Percentiles rank a stretch among this genome's conserved stretches.
phyloP scores from a whole-genome alignment of 2,329 filamentous ascomycete genomes.

The Colletotrichum gigasporum region DNA sequence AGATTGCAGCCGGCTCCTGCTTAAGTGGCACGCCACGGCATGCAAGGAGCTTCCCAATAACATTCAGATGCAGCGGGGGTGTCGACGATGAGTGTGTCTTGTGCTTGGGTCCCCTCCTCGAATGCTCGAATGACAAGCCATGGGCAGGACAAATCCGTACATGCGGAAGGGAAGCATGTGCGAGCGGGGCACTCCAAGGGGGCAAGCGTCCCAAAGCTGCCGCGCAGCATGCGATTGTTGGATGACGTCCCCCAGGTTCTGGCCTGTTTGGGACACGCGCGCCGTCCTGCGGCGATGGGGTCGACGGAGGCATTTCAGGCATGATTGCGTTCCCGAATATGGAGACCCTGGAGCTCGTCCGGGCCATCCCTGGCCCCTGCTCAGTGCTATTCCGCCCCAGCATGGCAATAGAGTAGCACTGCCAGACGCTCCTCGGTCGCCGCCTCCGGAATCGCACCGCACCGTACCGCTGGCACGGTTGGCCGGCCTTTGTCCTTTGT shows the following conservation, averaged over 20 bases:
- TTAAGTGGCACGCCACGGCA: slow-evolving; percentile 9
- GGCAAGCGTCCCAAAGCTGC: slow-evolving; percentile 2
- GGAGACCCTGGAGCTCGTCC: slow-evolving; percentile 3
- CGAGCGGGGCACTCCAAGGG: slow-evolving; percentile 11
- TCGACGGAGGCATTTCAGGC: slow-evolving; percentile 21
- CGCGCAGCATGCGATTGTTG: slow-evolving; percentile 20
- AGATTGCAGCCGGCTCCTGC: neutral
- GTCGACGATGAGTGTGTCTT: neutral
- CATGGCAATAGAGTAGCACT: neutral
- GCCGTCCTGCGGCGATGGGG: slow-evolving; percentile 8
- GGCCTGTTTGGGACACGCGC: slow-evolving; percentile 25
- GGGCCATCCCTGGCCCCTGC: slow-evolving; percentile 6
- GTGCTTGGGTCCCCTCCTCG: neutral
- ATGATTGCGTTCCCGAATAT: slow-evolving; percentile 23
- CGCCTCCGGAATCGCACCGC: slow-evolving; percentile 31
- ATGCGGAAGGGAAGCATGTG: slow-evolving; percentile 29
- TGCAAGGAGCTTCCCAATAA: slow-evolving; percentile 22
- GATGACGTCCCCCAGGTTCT: slow-evolving; percentile 25
- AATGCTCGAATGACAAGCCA: slow-evolving; percentile 2
- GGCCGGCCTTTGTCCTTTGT: slow-evolving; percentile 21
- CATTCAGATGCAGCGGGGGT: slow-evolving; percentile 10
- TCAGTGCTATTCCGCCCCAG: neutral
- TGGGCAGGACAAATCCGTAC: slow-evolving; percentile 9
- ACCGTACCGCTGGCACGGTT: slow-evolving; percentile 24
- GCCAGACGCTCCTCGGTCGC: slow-evolving; percentile 13